phyloP scores from a whole-genome alignment of 495 filamentous ascomycete genomes.

The Penicillium angulare region DNA sequence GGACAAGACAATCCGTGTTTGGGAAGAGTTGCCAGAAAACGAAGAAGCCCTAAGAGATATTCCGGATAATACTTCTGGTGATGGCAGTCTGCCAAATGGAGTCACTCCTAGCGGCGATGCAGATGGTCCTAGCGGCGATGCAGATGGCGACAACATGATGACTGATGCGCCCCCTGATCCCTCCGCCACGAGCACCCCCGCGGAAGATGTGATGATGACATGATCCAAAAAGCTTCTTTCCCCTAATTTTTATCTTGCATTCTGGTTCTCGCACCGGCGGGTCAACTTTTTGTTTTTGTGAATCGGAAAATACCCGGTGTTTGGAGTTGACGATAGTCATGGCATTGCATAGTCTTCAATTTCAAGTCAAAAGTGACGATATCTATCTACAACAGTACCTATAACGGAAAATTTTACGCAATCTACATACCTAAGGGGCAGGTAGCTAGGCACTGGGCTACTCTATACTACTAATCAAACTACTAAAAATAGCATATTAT shows the following conservation, averaged over 20 bases:
- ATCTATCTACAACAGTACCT: no score
- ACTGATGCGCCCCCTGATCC: slow-evolving; percentile 15
- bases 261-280: slow-evolving; percentile 1
- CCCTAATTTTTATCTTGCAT: slow-evolving; percentile 18
- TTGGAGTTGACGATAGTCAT: slow-evolving; percentile 13
- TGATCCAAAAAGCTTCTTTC: slow-evolving; percentile 6
- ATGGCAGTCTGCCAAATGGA: slow-evolving; percentile 2
- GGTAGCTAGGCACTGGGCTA: no score
- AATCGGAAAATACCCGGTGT: slow-evolving; percentile 28
- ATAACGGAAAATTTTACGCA: no score
- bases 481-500: no score
- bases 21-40: slow-evolving; percentile 46
- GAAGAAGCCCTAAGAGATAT: slow-evolving; percentile 5
- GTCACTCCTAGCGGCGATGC: slow-evolving; percentile 5
- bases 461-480: no score
- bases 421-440: no score
- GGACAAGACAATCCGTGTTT: slow-evolving; percentile 64
- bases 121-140: slow-evolving; percentile 6
- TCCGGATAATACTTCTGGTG: neutral
- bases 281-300: slow-evolving; percentile 12
- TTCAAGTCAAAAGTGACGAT: neutral
- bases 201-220: slow-evolving; percentile 27
- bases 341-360: neutral
- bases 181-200: slow-evolving; percentile 17
- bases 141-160: slow-evolving; percentile 23